phyloP scores from a whole-genome alignment of 148 eudicot genomes.

The Chenopodium quinoa region DNA sequence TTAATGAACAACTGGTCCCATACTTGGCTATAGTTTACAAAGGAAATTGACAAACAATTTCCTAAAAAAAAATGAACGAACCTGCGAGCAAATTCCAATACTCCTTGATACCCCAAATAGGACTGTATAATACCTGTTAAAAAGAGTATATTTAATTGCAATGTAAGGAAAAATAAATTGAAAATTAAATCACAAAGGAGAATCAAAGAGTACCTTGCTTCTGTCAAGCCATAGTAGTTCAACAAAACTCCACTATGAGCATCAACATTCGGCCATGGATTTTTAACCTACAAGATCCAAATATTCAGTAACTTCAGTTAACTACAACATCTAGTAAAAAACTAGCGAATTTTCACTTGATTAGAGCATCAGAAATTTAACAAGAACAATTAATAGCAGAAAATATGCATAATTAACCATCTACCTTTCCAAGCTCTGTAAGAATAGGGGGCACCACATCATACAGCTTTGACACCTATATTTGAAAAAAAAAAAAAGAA shows the following conservation, averaged over 20 bases:
- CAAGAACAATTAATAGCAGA: not conserved
- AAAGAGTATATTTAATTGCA: not conserved
- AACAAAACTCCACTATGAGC: constrained; percentile 98
- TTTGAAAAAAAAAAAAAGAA: too few relatives aligned
- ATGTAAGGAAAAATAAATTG: not conserved
- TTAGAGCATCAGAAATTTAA: not conserved
- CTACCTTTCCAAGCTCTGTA: constrained; percentile 93
- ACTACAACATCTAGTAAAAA: too few relatives aligned
- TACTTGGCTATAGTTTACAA: not conserved
- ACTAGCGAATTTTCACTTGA: too few relatives aligned
- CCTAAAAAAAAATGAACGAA: constrained; percentile 9
- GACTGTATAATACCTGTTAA: constrained; percentile 75
- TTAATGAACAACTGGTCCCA: not conserved
- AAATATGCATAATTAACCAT: not conserved
- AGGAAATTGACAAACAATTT: not conserved
- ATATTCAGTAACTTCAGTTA: not conserved
- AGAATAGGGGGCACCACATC: constrained; percentile 95
- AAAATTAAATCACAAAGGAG: not conserved
- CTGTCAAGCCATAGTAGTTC: constrained; percentile 88
- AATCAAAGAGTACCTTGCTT: constrained; percentile 66
- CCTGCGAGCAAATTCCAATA: constrained; percentile 96
- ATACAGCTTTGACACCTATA: constrained; percentile 85
- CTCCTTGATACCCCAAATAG: constrained; percentile 96
- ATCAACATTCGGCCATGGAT: constrained; percentile 33
- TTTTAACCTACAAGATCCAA: constrained; percentile 13